Percentiles rank a stretch among this genome's conserved stretches.
Conservation (phyloP, 805 yeast genomes). For the Candida golubevii region DNA sequence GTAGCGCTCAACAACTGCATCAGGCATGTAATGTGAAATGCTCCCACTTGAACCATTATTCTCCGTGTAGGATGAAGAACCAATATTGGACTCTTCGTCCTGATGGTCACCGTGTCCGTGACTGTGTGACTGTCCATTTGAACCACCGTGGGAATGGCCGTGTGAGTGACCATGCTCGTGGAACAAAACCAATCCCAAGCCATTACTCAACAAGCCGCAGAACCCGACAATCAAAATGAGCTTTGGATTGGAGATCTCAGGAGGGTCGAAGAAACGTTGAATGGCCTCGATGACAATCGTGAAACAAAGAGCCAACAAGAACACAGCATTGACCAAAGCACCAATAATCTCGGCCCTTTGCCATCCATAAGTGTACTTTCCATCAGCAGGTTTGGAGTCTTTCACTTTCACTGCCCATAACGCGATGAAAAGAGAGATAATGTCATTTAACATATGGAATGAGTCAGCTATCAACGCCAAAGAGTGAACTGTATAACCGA, state of each 20-base stretch:
- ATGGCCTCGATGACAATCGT: conserved; percentile 90
- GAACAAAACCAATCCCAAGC: conserved; percentile 80
- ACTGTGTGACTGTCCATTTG: conserved; percentile 10
- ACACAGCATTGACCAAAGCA: conserved; percentile 90
- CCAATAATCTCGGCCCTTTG: conserved; percentile 96
- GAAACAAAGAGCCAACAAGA: conserved; percentile 85
- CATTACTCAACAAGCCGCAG: conserved; percentile 78
- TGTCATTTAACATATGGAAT: conserved; percentile 96
- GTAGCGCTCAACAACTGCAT: conserved; percentile 39
- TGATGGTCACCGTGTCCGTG: conserved; percentile 36
- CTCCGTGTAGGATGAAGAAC: conserved; percentile 12
- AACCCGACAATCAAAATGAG: conserved; percentile 77
- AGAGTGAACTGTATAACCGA: conserved; percentile 90
- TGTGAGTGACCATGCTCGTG: conserved; percentile 62
- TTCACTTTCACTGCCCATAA: conserved; percentile 95
- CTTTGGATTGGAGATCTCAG: conserved; percentile 73
- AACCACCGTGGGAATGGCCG: conserved; percentile 15
- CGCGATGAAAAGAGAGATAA: conserved; percentile 83
- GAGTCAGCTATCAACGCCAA: conserved; percentile 94
- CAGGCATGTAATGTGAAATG: conserved; percentile 42
- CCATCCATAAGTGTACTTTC: conserved; percentile 95
- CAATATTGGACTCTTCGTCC: conserved; percentile 12
- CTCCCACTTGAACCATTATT: conserved; percentile 23
- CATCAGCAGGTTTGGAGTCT: conserved; percentile 73
- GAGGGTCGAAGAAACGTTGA: conserved; percentile 82